These are phyloP conservation scores for Epichloe sylvatica DNA, from an alignment of 2,329 filamentous ascomycete species.

Conservation along the genomic window DNA sequence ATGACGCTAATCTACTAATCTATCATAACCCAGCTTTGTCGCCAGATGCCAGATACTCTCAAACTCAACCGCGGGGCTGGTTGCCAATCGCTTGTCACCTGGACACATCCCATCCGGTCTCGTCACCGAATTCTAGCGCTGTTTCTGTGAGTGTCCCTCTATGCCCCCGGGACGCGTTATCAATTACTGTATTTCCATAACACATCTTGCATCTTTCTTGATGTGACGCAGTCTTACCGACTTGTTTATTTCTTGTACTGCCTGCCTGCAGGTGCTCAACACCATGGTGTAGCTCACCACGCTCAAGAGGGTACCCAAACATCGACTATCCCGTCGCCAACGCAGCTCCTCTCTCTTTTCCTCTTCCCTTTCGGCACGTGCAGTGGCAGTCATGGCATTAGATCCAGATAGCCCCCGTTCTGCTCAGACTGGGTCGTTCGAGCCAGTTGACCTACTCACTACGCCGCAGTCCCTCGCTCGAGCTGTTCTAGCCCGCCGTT, in stretches of 20 bases:
- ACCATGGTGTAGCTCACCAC: slow-evolving; percentile 22
- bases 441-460: slow-evolving; percentile 29
- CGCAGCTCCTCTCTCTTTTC: slow-evolving; percentile 10
- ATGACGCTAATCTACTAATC: neutral
- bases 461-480: slow-evolving; percentile 46
- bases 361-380: slow-evolving; percentile 2
- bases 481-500: slow-evolving; percentile 55
- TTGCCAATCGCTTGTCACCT: neutral
- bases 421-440: slow-evolving; percentile 21
- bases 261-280: neutral
- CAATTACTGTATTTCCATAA: neutral
- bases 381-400: neutral
- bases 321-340: slow-evolving; percentile 11
- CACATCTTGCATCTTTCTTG: neutral
- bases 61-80: too few relatives aligned
- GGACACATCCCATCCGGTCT: neutral
- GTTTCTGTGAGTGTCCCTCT: neutral
- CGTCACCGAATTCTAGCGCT: neutral
- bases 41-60: too few relatives aligned
- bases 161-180: neutral
- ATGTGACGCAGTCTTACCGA: neutral
- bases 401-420: slow-evolving; percentile 16
- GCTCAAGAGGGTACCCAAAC: slow-evolving; percentile 9
- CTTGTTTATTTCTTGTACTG: neutral
- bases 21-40: neutral